Conservation (phyloP, 768 basidiomycete genomes). For the Hypholoma fasciculare region DNA sequence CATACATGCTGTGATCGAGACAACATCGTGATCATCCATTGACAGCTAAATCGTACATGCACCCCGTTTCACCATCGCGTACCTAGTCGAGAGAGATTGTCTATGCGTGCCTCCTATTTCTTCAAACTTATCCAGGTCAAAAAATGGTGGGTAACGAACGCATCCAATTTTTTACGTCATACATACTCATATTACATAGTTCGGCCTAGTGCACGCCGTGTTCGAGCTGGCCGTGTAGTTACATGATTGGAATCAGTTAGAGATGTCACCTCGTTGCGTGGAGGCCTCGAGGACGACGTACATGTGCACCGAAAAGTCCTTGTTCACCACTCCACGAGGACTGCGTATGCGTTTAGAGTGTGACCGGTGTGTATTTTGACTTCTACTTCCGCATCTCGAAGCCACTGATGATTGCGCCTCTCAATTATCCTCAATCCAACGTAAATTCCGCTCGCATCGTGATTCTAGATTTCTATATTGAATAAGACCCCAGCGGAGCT, state of each 20-base stretch:
- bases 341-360: background rate
- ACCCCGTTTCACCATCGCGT: background rate
- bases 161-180: background rate
- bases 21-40: background rate
- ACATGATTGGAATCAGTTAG: background rate
- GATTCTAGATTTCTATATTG: slow-evolving; percentile 29
- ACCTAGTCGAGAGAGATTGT: background rate
- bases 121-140: background rate
- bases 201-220: background rate
- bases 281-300: background rate
- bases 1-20: background rate
- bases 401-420: slow-evolving; percentile 19
- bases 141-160: background rate
- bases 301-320: background rate
- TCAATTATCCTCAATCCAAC: slow-evolving; percentile 19
- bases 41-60: background rate
- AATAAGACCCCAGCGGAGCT: slow-evolving; percentile 24
- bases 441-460: slow-evolving; percentile 24
- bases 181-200: background rate
- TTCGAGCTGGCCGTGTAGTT: background rate
- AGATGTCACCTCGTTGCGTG: background rate
- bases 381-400: slow-evolving; percentile 19
- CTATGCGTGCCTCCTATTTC: background rate
- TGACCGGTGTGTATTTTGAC: slow-evolving; percentile 8
- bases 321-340: background rate